Base-by-base conservation (phyloP, 2,329 filamentous ascomycete genomes). In the Phoma herbarum region DNA sequence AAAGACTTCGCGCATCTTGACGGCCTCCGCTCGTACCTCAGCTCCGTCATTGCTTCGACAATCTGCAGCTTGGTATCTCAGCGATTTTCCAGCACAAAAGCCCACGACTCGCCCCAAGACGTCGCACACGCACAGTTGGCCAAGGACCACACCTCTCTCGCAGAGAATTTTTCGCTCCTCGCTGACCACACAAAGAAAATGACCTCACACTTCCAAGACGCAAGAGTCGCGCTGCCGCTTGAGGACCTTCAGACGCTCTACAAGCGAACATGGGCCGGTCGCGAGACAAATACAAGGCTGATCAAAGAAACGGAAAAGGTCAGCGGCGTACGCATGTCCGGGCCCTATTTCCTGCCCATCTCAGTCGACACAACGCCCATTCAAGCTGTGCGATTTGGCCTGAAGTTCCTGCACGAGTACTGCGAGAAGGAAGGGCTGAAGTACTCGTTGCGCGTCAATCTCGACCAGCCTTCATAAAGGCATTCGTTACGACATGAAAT, bases 351-450 rank as follows among this genome's bases (percentile, higher is more conserved):
- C 37, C 64, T 83, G 3, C 80, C 80, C 0, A 60, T 82, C 0
- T 69, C 69, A 1, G 64, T 68, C 11, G 75, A 79, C 26, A 80
- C 79, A 1, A 76, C 74, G 5, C 78, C 81, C 0, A 66, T 81
- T n/a, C 74, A 78, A 49, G 80, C 79, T 1, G 79, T 81, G 2
- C 66, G 80, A 0, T 80, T 81, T 35, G 81, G 78, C 0, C 62
- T 79, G 20, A 68, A 70, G 46, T 76, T 82, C 48, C 61, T 82
- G 18, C 60, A 62, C 22, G 81, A 83, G 65, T 82, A 80, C 73
- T 75, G 78, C 53, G 72, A 73, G 47, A 75, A 67, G 29, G 72
- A 76, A 51, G 53, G 61, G 25, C 23, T 76, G 7, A 59, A 69
- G 9, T 72, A 76, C 50, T 55, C 23, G 3, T 28, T 75, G 14